Base-by-base conservation (phyloP, 1,284 basidiomycete genomes). In the Malassezia dermatis region DNA sequence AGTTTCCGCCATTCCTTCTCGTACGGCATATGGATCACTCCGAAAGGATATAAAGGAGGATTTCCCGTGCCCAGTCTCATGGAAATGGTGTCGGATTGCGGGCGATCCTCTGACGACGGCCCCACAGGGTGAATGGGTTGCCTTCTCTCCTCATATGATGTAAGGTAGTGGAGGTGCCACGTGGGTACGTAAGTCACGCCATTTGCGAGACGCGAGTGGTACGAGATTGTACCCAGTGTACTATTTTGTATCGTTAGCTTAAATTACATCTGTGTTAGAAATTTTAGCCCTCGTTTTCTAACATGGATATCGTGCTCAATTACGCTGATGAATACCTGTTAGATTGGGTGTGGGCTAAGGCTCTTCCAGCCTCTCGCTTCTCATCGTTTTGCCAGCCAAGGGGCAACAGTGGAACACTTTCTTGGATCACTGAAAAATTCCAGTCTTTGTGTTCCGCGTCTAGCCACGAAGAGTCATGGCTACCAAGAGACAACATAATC, bases 221-320 rank as follows among this genome's bases (percentile, higher is more conserved):
- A 27, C 41, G 41, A 43, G 23, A 48, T 26, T 35, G 26, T 48
- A 21, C 19, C 34, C 24, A 34, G 32, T 39, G 46, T 32, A 34
- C 23, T 32, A 34, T 15, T 21, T 24, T 28, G 27, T n/a, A 35
- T 32, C 23, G 31, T 43, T 40, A 30, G 32, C 13, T 42, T 42
- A 24, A 17, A 39, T 39, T 39, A 12, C 37, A 4, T 39, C 17
- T 8, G 37, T 39, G 37, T 39, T 39, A 39, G 37, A 35, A 19
- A 23, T 39, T 39, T 17, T 2, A 21, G 10, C 37, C 37, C 37
- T 39, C 37, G 11, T 39, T 39, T 39, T 39, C 44, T 44, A 40
- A 35, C 8, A 67, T 67, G 65, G 65, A 67, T 55, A 41, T 66
- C 50, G 58, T 67, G 15, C 56, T 67, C n/a, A 35, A 63, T 21